phyloP scores from a whole-genome alignment of 192 early-diverging fungal species.

The Podila verticillata region DNA sequence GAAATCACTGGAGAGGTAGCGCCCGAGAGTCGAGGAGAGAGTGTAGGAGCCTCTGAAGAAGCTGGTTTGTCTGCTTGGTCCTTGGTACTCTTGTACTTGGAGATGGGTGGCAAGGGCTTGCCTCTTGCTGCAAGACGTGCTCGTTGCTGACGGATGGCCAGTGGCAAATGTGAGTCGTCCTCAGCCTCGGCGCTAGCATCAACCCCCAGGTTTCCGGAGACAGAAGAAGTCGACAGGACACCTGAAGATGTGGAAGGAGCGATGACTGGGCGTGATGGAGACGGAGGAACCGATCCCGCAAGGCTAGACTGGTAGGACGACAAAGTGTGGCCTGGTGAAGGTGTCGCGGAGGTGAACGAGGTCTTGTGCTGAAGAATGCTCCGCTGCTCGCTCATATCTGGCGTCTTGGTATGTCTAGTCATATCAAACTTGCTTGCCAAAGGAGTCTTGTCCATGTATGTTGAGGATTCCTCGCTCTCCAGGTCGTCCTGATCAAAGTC shows the following conservation, averaged over 20 bases:
- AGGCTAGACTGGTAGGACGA: conserved; percentile 16
- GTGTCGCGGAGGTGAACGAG: not conserved
- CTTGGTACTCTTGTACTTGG: conserved; percentile 41
- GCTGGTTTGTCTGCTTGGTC: not conserved
- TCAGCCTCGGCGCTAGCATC: conserved; percentile 4
- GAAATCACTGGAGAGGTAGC: conserved; percentile 13
- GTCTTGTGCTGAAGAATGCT: not conserved
- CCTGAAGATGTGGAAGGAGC: not conserved
- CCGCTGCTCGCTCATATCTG: conserved; percentile 14
- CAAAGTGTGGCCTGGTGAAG: conserved; percentile 5
- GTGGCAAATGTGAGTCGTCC: conserved; percentile 41
- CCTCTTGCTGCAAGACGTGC: conserved; percentile 42
- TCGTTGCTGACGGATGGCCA: conserved; percentile 47
- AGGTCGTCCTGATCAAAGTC: conserved; percentile 33
- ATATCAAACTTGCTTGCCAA: not conserved
- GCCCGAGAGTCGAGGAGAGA: conserved; percentile 14
- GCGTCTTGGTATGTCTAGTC: conserved; percentile 12
- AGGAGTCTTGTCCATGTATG: not conserved
- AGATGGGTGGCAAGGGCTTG: conserved; percentile 46
- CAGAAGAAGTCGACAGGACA: too few species aligned
- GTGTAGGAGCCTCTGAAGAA: not conserved
- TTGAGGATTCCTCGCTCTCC: not conserved
- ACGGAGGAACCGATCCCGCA: conserved; percentile 9
- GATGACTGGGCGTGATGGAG: not conserved
- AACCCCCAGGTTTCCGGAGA: not conserved